A percentile compares a stretch with the other conserved stretches of the same genome.
Conservation (phyloP, 441 rosid species). For the Populus hybrid region DNA sequence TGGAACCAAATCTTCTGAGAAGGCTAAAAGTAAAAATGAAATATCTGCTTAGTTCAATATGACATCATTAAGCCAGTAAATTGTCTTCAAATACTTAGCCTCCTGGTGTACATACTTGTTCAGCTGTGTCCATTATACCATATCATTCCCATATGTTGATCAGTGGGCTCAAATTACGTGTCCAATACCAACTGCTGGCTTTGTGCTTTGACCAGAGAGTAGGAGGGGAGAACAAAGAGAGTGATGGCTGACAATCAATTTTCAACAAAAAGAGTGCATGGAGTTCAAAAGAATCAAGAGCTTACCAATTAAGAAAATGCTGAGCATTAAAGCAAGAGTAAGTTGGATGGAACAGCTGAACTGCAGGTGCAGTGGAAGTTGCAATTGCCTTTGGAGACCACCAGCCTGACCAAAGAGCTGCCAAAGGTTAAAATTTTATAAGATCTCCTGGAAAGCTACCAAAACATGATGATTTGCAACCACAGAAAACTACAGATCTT, state of each 20-base stretch:
- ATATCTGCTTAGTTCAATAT: background rate
- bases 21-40: background rate
- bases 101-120: background rate
- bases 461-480: background rate
- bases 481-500: background rate
- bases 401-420: slow-evolving; percentile 45
- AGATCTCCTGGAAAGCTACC: background rate
- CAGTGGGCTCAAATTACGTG: background rate
- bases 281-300: slow-evolving; percentile 7
- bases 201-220: background rate
- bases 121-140: background rate
- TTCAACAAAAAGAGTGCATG: background rate
- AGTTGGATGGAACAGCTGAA: slow-evolving; percentile 57
- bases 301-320: slow-evolving; percentile 73
- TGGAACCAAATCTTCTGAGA: background rate
- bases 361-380: slow-evolving; percentile 40
- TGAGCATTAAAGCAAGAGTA: slow-evolving; percentile 56
- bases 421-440: slow-evolving; percentile 22
- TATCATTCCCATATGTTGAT: background rate
- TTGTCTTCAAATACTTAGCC: background rate
- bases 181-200: background rate
- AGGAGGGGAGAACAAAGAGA: background rate
- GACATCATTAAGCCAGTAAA: background rate
- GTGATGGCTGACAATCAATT: background rate
- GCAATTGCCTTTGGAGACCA: slow-evolving; percentile 44